Percentiles rank a stretch among this genome's conserved stretches.
These are phyloP conservation scores for Leucocoprinus leucothites DNA, from an alignment of 768 basidiomycete species.

Conservation along the genomic window DNA sequence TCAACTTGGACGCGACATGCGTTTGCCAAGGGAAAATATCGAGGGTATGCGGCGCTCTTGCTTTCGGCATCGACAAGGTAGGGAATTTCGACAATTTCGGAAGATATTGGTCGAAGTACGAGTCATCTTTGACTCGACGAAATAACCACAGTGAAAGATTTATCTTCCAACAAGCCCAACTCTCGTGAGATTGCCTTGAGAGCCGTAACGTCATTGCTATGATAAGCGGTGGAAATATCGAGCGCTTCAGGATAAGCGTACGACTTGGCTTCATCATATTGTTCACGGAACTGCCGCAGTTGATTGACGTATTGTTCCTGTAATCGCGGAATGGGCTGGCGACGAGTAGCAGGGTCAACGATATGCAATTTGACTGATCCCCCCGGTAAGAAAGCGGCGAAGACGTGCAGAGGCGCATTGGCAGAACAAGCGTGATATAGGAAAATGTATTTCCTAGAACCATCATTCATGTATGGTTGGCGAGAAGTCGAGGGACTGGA, in stretches of 20 bases:
- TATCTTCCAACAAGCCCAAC: slow-evolving; percentile 69
- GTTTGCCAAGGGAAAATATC: slow-evolving; percentile 90
- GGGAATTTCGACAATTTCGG: slow-evolving; percentile 83
- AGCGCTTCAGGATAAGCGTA: slow-evolving; percentile 62
- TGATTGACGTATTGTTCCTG: slow-evolving; percentile 69
- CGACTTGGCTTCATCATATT: slow-evolving; percentile 39
- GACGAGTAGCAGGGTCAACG: slow-evolving; percentile 86
- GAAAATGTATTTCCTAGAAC: slow-evolving; percentile 74
- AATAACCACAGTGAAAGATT: slow-evolving; percentile 73
- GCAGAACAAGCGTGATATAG: slow-evolving; percentile 83
- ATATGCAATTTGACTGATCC: slow-evolving; percentile 76
- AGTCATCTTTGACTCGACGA: slow-evolving; percentile 83
- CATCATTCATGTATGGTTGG: slow-evolving; percentile 72
- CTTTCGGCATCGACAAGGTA: slow-evolving; percentile 80
- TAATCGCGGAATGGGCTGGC: slow-evolving; percentile 80
- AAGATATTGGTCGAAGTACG: slow-evolving; percentile 74
- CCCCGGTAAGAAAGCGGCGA: slow-evolving; percentile 79
- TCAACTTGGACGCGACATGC: slow-evolving; percentile 78
- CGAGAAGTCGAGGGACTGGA: slow-evolving; percentile 54
- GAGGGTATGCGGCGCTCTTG: slow-evolving; percentile 67
- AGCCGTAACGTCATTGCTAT: slow-evolving; percentile 74
- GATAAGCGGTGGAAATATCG: slow-evolving; percentile 70
- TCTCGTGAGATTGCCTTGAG: slow-evolving; percentile 87
- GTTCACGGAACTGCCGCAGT: slow-evolving; percentile 44
- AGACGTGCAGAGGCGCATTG: slow-evolving; percentile 76